Base-by-base conservation (phyloP, 2,329 filamentous ascomycete species). In the Alternaria infectoria region DNA sequence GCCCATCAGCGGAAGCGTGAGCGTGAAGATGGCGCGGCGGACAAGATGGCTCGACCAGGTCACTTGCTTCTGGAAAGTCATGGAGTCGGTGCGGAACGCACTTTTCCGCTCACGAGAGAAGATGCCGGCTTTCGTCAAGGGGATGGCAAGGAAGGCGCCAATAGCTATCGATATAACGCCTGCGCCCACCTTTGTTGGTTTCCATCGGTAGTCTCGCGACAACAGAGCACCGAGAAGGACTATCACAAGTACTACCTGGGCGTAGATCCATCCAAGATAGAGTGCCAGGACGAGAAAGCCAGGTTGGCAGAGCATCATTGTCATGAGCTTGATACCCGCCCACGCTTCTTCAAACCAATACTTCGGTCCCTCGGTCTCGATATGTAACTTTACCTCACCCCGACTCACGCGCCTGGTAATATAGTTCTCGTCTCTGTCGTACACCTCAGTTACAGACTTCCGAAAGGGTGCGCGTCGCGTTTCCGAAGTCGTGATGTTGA, bases 251-350 rank as follows among this genome's bases (percentile, higher is more conserved):
- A 92, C 90, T 3, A 93, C 85, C 72, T 93, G 90, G 3, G 90
- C 90, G 76, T 93, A 93, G 49, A 93, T 91, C 91, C 91, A 94
- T 7, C 86, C 89, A 13, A 89, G 83, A 77, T 94, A 94, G n/a
- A 91, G 64, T 2, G 90, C 86, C 73, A 94, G 83, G 28, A 93
- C 80, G n/a, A 88, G 79, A 75, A 93, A 94, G 0, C 91, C 91
- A 4, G 90, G 87, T 74, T 94, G 91, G 40, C 86, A 86, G 54
- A 93, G 82, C 91, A 94, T 93, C 71, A 89, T 87, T 19, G 86
- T 76, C 51, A 86, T 89, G 47, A 95, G 83, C 17, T 87, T 82
- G 19, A 91, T 72, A 10, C 91, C 92, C 47, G 92, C 91, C 77
- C 88, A 88, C 21, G 93, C 86, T 75, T 94, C 91, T 76, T 94